phyloP scores from a whole-genome alignment of 345 rosid genomes.

The Eucalyptus regnans region DNA sequence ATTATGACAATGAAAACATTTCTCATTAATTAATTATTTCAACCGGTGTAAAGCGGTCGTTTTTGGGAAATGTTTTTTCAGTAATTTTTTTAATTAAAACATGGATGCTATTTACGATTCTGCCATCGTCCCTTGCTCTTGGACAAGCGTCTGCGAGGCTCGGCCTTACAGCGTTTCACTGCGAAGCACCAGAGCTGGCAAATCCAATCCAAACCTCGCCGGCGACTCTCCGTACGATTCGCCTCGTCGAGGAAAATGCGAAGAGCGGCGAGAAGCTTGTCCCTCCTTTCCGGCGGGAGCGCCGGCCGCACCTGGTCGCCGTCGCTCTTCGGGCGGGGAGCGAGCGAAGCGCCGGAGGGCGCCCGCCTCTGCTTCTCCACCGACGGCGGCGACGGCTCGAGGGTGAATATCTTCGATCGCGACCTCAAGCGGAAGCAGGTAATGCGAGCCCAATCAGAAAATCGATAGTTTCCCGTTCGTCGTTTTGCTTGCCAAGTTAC shows the following conservation, averaged over 20 bases:
- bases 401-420: conserved; percentile 73
- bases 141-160: not conserved
- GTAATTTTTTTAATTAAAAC: not conserved
- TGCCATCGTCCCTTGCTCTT: not conserved
- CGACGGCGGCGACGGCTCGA: conserved; percentile 13
- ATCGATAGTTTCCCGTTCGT: not conserved
- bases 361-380: not conserved
- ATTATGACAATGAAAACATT: no score
- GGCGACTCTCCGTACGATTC: not conserved
- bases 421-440: conserved; percentile 84
- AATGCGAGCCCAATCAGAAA: not conserved
- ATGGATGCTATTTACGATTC: not conserved
- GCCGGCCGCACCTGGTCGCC: not conserved
- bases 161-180: not conserved
- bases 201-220: not conserved
- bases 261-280: not conserved
- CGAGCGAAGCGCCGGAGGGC: not conserved
- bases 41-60: not conserved
- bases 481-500: not conserved
- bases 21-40: no score
- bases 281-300: not conserved
- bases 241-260: not conserved
- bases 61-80: not conserved
- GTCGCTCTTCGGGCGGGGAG: not conserved
- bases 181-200: not conserved